Evolutionary conservation across 768 basidiomycete genomes (phyloP).

Genomic region (Kwoniella newhampshirensis): DNA sequence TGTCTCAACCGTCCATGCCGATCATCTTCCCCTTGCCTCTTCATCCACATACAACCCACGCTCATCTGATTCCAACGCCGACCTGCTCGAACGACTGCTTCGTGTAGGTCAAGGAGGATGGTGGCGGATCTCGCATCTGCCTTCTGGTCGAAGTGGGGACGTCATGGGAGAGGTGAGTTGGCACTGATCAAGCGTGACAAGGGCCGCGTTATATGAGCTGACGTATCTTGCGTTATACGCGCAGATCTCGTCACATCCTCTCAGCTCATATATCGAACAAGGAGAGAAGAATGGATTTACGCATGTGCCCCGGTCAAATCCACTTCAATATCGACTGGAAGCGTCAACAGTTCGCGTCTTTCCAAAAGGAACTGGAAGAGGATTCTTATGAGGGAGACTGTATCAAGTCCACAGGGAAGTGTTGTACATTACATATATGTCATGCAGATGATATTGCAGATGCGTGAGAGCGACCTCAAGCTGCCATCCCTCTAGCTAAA

Average conservation of each 20-base stretch:
- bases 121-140: slow-evolving; percentile 43
- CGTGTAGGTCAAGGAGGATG: slow-evolving; percentile 37
- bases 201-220: neutral
- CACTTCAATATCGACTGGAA: slow-evolving; percentile 49
- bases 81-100: slow-evolving; percentile 34
- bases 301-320: slow-evolving; percentile 26
- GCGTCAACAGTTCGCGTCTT: slow-evolving; percentile 44
- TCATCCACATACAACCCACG: slow-evolving; percentile 4
- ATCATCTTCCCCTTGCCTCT: slow-evolving; percentile 31
- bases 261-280: neutral
- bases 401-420: too few relatives aligned
- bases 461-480: too few relatives aligned
- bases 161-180: slow-evolving; percentile 50
- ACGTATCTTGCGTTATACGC: neutral
- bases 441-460: too few relatives aligned
- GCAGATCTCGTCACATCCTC: slow-evolving; percentile 45
- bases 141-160: slow-evolving; percentile 47
- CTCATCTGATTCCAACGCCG: neutral
- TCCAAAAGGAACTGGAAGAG: slow-evolving; percentile 50
- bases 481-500: too few relatives aligned
- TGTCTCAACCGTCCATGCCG: slow-evolving; percentile 45
- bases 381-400: slow-evolving; percentile 48
- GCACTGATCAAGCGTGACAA: neutral
- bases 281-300: slow-evolving; percentile 11
- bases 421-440: too few relatives aligned